Evolutionary conservation across 148 eudicot species (phyloP).

Genomic region (Chenopodium formosanum): DNA sequence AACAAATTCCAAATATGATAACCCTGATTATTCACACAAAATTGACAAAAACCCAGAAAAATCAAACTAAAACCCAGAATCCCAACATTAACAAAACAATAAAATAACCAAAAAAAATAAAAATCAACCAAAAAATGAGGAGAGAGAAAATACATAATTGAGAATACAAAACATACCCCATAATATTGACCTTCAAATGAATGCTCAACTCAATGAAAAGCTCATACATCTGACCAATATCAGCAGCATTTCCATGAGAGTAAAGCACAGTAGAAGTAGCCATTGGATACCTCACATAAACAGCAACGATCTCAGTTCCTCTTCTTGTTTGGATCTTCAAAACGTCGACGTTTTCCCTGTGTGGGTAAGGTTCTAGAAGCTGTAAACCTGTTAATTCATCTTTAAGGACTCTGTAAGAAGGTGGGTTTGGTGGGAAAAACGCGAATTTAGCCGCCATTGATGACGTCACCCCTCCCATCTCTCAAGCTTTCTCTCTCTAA

Average conservation of each 20-base stretch:
- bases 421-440: constrained; percentile 91
- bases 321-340: constrained; percentile 66
- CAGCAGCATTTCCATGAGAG: constrained; percentile 98
- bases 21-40: background rate
- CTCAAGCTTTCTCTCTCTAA: background rate
- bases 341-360: constrained; percentile 89
- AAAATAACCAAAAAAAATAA: background rate
- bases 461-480: constrained; percentile 97
- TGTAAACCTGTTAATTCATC: constrained; percentile 59
- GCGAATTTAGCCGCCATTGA: constrained; percentile 97
- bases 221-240: constrained; percentile 98
- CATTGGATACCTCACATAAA: constrained; percentile 89
- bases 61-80: background rate
- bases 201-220: constrained; percentile 83
- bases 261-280: constrained; percentile 75
- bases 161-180: constrained; percentile 51
- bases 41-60: constrained; percentile 4
- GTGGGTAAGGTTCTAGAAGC: constrained; percentile 68
- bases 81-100: background rate
- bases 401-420: constrained; percentile 56
- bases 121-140: too few relatives aligned
- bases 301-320: constrained; percentile 67
- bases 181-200: constrained; percentile 72
- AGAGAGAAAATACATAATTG: background rate
- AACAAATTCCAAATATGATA: background rate